These are phyloP conservation scores for Dendrocalamus latiflorus DNA, from an alignment of 202 grass and related monocot species.

Conservation along the genomic window DNA sequence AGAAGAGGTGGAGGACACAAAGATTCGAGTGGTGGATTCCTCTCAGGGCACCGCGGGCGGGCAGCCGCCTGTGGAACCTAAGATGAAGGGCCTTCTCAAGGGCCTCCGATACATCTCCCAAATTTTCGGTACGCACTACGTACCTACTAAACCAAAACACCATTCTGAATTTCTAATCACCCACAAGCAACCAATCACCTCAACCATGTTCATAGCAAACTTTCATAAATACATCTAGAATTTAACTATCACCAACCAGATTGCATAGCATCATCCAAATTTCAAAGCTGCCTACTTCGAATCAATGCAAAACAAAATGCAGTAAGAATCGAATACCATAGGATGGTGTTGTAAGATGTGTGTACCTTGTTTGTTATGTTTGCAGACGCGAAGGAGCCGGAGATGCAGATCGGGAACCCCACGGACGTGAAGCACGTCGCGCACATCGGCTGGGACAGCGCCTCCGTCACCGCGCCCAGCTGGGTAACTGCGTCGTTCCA, in stretches of 20 bases:
- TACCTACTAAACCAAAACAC: background rate
- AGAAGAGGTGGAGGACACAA: background rate
- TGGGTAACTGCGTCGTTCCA: slow-evolving; percentile 48
- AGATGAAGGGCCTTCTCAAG: slow-evolving; percentile 95
- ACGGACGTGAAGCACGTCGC: slow-evolving; percentile 98
- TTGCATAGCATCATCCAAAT: background rate
- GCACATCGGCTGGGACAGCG: slow-evolving; percentile 90
- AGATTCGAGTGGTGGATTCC: slow-evolving; percentile 47
- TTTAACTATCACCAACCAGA: background rate
- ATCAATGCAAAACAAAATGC: background rate
- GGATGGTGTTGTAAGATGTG: slow-evolving; percentile 3
- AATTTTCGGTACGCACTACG: slow-evolving; percentile 59
- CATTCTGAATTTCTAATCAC: background rate
- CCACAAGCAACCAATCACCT: background rate
- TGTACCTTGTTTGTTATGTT: slow-evolving; percentile 8
- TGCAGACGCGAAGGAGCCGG: slow-evolving; percentile 55
- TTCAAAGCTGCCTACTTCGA: background rate
- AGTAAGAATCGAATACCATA: background rate
- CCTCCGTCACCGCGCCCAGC: slow-evolving; percentile 45
- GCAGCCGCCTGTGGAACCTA: slow-evolving; percentile 62
- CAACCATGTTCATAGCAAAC: background rate
- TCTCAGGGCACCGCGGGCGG: slow-evolving; percentile 40
- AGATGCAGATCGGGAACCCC: slow-evolving; percentile 94
- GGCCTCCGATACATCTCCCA: slow-evolving; percentile 97
- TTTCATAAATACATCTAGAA: background rate